Base-by-base conservation (phyloP, 108 stramenopile genomes). In the Cyclotella baltica region DNA sequence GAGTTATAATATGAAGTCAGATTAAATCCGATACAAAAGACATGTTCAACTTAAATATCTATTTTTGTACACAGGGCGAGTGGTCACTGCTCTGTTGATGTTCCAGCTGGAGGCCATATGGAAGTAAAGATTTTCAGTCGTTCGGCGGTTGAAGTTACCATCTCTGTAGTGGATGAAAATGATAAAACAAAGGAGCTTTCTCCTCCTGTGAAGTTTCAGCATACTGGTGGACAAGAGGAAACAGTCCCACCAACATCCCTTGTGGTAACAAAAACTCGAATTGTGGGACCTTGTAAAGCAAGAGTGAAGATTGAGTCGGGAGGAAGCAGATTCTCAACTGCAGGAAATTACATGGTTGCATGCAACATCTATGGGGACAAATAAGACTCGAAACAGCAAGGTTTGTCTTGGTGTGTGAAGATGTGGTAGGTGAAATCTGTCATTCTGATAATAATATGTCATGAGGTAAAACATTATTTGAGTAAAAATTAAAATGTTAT, bases 261-360 rank as follows among this genome's bases (percentile, higher is more conserved):
- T 13, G 29, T 78, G 29, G 69, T 92, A 36, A 90, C 89, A 35
- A 80, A 83, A 70, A 62, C 69, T 50, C 80, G 83, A 11, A 89
- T 93, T 72, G 53, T 36, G 9, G 92, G 92, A 50, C 92, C 92
- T 53, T 75, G 62, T 2, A 81, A 66, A n/a, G 50, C 87, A 56
- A 88, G 87, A 75, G 76, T 93, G 43, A 90, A 86, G 66, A 89
- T 80, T 50, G 90, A 90, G 28, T 90, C 90, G 47, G 85, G 85
- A 55, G 88, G 72, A 33, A 65, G 80, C 3, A 69, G 92, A 67
- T 93, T 85, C 52, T 70, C 86, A 11, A 52, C 88, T 29, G 79
- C 82, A 25, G 80, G 80, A 31, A 90, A 84, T 70, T 93, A 83
- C 57, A 72, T 90, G 65, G 80, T 90, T 15, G 88, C 80, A 18